Evolutionary conservation across 192 early-diverging fungal species (phyloP), one percentile per base, ranked within the genome.

Genomic region (Coemansia sp.): DNA sequence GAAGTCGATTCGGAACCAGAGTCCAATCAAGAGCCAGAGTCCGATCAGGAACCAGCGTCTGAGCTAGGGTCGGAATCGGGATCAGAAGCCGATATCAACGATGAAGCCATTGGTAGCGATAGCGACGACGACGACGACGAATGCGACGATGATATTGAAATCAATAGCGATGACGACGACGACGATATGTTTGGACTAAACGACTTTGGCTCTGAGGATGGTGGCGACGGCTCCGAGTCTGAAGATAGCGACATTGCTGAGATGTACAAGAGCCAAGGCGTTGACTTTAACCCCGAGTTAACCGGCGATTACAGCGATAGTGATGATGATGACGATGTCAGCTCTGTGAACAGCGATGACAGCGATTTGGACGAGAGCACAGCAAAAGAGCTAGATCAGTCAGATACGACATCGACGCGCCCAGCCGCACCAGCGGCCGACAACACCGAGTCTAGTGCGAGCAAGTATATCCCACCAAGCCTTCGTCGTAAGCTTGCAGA

Each of bases 401-500:
- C 55, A n/a, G 29, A 15, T 1, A 7, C 15, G 13, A 33, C 8
- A 18, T 5, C 55, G 12, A 58, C 55, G 6, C 13, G 4, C 6
- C 33, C 55, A 16, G 7, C 31, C 36, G 55, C 55, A 15, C 29
- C 31, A 22, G 29, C 8, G 13, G 31, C 16, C 3, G 55, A 58
- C 15, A 58, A 15, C 15, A 3, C 55, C 29, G 55, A 58, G 55
- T 15, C 55, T 34, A 58, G 62, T 9, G 74, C 76, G 18, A 76
- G 75, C 18, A 94, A 92, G 78, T 99, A 99, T 68, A 78, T 98
- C 20, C 97, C 97, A 24, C 96, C 97, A 41, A 91, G 95, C 57
- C 83, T 98, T 20, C 92, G 95, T 58, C 81, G 71, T 16, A 78
- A 85, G 40, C 67, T 88, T 29, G 41, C 85, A 0, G 86, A 89